A percentile compares a stretch with the other conserved stretches of the same genome.
These are phyloP conservation scores for Malassezia sympodialis DNA, from an alignment of 1,284 basidiomycete genomes.

Conservation along the genomic window DNA sequence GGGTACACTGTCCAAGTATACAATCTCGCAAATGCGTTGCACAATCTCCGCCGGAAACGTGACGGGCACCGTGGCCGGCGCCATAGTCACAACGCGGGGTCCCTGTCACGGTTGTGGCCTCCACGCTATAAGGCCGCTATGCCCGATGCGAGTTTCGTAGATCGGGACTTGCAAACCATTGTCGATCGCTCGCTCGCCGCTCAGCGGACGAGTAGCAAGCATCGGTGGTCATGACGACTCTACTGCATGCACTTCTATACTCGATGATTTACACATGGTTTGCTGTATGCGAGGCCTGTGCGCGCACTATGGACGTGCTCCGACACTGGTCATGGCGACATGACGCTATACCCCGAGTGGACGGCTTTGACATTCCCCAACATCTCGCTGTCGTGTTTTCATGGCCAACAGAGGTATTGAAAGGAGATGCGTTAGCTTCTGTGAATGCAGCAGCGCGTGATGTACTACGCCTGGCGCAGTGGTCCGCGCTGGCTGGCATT, in stretches of 20 bases:
- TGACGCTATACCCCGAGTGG: not conserved
- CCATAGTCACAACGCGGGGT: not conserved
- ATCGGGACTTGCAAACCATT: no score
- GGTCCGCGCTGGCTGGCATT: slow-evolving; percentile 8
- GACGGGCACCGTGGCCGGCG: not conserved
- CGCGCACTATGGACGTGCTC: not conserved
- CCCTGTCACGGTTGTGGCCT: not conserved
- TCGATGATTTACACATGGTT: not conserved
- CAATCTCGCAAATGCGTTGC: slow-evolving; percentile 30
- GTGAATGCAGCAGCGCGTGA: not conserved
- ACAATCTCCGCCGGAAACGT: slow-evolving; percentile 27
- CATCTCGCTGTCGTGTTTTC: slow-evolving; percentile 13
- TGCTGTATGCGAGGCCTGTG: not conserved
- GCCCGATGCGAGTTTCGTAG: not conserved
- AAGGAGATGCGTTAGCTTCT: not conserved
- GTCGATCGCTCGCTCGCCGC: not conserved
- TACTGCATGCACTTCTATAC: not conserved
- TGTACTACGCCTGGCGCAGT: not conserved
- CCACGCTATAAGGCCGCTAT: not conserved
- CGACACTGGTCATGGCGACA: not conserved
- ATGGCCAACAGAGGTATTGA: not conserved
- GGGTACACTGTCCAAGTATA: slow-evolving; percentile 38
- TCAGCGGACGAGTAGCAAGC: not conserved
- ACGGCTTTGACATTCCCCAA: not conserved
- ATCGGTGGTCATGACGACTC: not conserved